Conservation (phyloP, 805 yeast species). For the Monosporozyma unispora region DNA sequence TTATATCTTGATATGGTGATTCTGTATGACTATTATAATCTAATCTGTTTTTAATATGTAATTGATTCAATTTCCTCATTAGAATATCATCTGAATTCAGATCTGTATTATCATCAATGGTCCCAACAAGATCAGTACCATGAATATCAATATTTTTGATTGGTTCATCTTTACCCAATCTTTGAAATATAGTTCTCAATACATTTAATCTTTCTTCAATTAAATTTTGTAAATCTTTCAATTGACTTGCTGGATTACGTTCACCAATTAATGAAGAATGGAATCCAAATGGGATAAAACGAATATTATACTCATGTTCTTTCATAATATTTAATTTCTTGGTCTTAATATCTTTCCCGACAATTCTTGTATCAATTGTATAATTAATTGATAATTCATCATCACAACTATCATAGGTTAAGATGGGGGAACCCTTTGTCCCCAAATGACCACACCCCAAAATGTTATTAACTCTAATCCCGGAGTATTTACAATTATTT, state of each 20-base stretch:
- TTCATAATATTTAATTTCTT: constrained; percentile 14
- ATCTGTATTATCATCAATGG: constrained; percentile 14
- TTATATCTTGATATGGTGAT: constrained; percentile 5
- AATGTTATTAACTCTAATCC: constrained; percentile 29
- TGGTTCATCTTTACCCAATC: constrained; percentile 10
- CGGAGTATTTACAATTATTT: constrained; percentile 16
- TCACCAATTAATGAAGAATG: constrained; percentile 10
- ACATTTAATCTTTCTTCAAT: constrained; percentile 12
- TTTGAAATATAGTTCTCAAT: constrained; percentile 8
- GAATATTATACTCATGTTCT: constrained; percentile 15
- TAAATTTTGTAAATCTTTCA: constrained; percentile 8
- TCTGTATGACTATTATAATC: neutral
- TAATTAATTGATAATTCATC: constrained; percentile 36
- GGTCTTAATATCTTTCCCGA: constrained; percentile 34
- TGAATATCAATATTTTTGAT: constrained; percentile 15
- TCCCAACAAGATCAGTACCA: constrained; percentile 24
- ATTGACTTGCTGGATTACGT: constrained; percentile 7
- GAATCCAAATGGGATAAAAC: constrained; percentile 26
- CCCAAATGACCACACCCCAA: constrained; percentile 49
- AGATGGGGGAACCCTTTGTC: constrained; percentile 43
- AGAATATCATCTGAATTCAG: constrained; percentile 19
- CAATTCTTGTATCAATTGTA: constrained; percentile 44
- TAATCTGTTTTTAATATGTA: constrained; percentile 2
- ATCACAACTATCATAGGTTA: constrained; percentile 38
- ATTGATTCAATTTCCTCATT: constrained; percentile 20